Evolutionary conservation across 2,329 filamentous ascomycete species (phyloP), one percentile per base, ranked within the genome.

Genomic region (Pseudogymnoascus verrucosus): DNA sequence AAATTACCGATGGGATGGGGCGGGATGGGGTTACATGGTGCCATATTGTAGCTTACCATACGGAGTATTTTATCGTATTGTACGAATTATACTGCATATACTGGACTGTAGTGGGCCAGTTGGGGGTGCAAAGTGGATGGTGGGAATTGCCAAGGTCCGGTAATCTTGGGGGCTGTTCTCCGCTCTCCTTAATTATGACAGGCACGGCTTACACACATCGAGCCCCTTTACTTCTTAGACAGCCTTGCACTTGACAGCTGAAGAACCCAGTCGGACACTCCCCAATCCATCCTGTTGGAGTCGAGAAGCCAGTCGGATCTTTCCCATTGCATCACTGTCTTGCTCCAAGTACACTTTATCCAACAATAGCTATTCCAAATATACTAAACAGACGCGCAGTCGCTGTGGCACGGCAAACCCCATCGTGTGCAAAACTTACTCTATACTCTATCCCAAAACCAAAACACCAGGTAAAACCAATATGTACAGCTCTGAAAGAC

Each of bases 1-100:
- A 57, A 57, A 57, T 57, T 57, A 57, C 51, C 51, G 28, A 57
- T 57, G 28, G n/a, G 51, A 57, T 57, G 28, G 51, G 28, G 51
- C 51, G 5, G 28, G 31, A 21, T 12, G 28, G 47, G 16, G 28
- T 57, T 34, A 34, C 51, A 57, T 19, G 2, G 51, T 14, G 26
- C 26, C 31, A 16, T 57, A 34, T 57, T 57, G n/a, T 16, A 57
- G 4, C 28, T 31, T 31, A 31, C 28, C 28, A 31, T 31, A 31
- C 28, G 28, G 28, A 31, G 51, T 19, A 57, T 34, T 34, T 31
- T 34, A 57, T 57, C n/a, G 26, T 34, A 34, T 34, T 51, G 23
- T 28, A n/a, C 21, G 21, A 23, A 23, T 23, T 23, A 42, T 21
- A n/a, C 8, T 26, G 7, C n/a, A 26, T 21, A 23, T 14, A n/a